Percentiles rank a stretch among this genome's conserved stretches.
These are phyloP conservation scores for Casuarina cunninghamiana DNA, from an alignment of 306 rosid genomes.

Conservation along the genomic window DNA sequence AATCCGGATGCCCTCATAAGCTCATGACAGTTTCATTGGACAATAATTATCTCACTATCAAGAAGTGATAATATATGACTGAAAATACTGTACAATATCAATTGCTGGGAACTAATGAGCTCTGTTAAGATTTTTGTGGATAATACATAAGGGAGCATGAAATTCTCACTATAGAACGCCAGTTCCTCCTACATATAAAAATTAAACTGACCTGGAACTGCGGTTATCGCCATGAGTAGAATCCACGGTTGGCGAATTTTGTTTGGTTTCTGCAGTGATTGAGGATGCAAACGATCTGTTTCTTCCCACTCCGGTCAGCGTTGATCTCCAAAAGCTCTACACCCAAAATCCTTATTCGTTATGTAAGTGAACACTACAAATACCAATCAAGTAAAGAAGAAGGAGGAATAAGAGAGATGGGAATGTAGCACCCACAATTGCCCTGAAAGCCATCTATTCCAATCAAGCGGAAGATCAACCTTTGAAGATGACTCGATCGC, in stretches of 20 bases:
- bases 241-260: conserved; percentile 1
- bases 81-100: too few species aligned
- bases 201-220: conserved; percentile 2
- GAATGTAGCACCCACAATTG: neutral
- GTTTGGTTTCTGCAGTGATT: conserved; percentile 15
- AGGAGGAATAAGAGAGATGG: too few species aligned
- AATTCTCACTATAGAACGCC: too few species aligned
- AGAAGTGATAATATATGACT: too few species aligned
- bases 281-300: conserved; percentile 27
- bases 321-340: conserved; percentile 33
- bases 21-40: too few species aligned
- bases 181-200: too few species aligned
- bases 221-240: conserved; percentile 6
- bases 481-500: neutral
- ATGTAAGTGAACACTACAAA: neutral
- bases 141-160: neutral
- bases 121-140: too few species aligned
- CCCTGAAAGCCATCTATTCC: neutral
- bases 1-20: too few species aligned
- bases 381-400: neutral
- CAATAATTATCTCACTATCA: too few species aligned
- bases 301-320: conserved; percentile 18
- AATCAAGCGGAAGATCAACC: neutral
- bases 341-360: neutral
- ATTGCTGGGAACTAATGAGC: too few species aligned